These are phyloP conservation scores for Glonium stellatum DNA, from an alignment of 495 filamentous ascomycete species.

Conservation along the genomic window DNA sequence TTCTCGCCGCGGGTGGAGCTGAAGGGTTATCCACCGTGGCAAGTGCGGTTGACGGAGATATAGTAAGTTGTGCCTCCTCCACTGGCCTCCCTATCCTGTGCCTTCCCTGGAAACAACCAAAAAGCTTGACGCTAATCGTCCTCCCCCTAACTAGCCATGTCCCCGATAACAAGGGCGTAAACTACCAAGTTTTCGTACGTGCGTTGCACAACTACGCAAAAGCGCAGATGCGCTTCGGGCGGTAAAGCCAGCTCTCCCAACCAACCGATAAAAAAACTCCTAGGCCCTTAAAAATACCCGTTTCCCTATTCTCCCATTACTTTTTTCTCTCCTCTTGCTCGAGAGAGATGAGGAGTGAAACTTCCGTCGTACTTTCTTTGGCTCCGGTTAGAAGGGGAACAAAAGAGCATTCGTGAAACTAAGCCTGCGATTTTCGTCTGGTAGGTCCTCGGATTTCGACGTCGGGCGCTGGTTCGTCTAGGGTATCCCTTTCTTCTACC, in stretches of 20 bases:
- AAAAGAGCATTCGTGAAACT: too few species aligned
- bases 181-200: constrained; percentile 86
- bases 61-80: constrained; percentile 39
- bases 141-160: constrained; percentile 47
- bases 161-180: constrained; percentile 67
- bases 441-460: too few species aligned
- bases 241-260: constrained; percentile 38
- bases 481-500: too few species aligned
- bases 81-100: not conserved
- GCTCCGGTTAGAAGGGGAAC: too few species aligned
- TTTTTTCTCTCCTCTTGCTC: not conserved
- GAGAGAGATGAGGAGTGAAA: too few species aligned
- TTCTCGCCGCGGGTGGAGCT: constrained; percentile 76
- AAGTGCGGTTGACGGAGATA: constrained; percentile 89
- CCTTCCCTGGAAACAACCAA: too few species aligned
- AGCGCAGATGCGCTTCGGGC: constrained; percentile 82
- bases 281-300: not conserved
- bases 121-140: not conserved
- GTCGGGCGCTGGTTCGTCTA: too few species aligned
- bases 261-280: not conserved
- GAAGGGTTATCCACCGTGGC: constrained; percentile 94
- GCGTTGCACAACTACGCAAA: constrained; percentile 77
- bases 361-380: too few species aligned
- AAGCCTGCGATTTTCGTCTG: too few species aligned
- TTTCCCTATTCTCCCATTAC: not conserved